These are phyloP conservation scores for Naumovozyma castellii DNA, from an alignment of 805 yeast species.

Conservation along the genomic window DNA sequence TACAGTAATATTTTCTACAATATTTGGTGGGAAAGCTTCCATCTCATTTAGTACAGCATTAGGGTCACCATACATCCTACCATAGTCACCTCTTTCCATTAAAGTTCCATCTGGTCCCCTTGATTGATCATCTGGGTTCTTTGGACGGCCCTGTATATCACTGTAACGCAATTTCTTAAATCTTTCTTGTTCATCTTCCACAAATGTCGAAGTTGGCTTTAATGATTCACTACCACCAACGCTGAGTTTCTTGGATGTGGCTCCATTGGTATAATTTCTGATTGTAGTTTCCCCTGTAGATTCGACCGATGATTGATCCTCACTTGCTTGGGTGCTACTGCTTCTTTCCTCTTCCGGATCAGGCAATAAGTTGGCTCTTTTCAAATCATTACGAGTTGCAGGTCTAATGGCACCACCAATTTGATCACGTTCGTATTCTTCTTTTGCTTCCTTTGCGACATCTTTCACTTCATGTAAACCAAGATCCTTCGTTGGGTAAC, in stretches of 20 bases:
- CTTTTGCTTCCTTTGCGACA: slow-evolving; percentile 35
- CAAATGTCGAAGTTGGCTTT: slow-evolving; percentile 24
- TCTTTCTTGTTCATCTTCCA: slow-evolving; percentile 20
- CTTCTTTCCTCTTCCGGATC: slow-evolving; percentile 1
- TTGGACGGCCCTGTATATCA: slow-evolving; percentile 14
- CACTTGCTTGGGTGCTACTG: background rate
- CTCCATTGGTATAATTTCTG: background rate
- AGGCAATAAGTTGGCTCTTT: slow-evolving; percentile 22
- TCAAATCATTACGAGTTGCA: slow-evolving; percentile 24
- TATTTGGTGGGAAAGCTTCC: slow-evolving; percentile 21
- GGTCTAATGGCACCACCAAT: slow-evolving; percentile 23
- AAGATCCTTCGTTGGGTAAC: slow-evolving; percentile 55
- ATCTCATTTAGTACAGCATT: slow-evolving; percentile 15
- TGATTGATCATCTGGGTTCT: background rate
- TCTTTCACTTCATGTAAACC: slow-evolving; percentile 49
- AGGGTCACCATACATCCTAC: slow-evolving; percentile 18
- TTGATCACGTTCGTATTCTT: slow-evolving; percentile 15
- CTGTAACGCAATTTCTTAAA: slow-evolving; percentile 19
- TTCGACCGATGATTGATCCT: too few species aligned
- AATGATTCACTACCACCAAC: slow-evolving; percentile 24
- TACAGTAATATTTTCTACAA: slow-evolving; percentile 11
- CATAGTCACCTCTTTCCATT: slow-evolving; percentile 17
- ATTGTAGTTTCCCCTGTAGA: too few species aligned
- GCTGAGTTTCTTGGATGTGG: slow-evolving; percentile 5
- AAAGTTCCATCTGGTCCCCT: background rate